phyloP scores from a whole-genome alignment of 768 basidiomycete species.

The Tulasnella calospora region DNA sequence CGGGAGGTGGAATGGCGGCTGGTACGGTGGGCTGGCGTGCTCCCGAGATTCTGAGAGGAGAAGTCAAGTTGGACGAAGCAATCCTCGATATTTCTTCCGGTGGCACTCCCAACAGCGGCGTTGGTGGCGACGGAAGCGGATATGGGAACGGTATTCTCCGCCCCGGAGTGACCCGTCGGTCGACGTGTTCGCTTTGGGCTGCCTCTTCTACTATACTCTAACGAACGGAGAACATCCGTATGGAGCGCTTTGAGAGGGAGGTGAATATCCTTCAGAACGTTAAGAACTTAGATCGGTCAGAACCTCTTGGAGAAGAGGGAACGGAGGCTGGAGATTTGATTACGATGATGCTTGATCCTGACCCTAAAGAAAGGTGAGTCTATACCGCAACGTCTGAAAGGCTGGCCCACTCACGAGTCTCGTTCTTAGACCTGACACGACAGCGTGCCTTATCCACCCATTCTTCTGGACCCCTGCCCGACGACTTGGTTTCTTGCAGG shows the following conservation, averaged over 20 bases:
- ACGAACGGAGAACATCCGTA: slow-evolving; percentile 90
- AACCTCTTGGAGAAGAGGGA: slow-evolving; percentile 87
- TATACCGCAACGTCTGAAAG: too few relatives aligned
- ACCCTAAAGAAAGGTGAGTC: slow-evolving; percentile 66
- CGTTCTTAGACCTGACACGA: slow-evolving; percentile 71
- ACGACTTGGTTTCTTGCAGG: slow-evolving; percentile 89
- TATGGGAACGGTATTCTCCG: slow-evolving; percentile 32
- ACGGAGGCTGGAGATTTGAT: slow-evolving; percentile 86
- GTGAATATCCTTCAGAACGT: slow-evolving; percentile 84
- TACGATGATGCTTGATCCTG: slow-evolving; percentile 65
- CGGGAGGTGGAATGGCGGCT: slow-evolving; percentile 67
- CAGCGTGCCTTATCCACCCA: slow-evolving; percentile 81
- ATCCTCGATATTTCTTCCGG: slow-evolving; percentile 57
- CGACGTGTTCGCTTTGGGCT: slow-evolving; percentile 94
- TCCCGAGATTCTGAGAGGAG: slow-evolving; percentile 85
- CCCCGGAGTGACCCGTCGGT: slow-evolving; percentile 66
- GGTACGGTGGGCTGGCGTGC: slow-evolving; percentile 98
- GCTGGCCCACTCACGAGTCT: too few relatives aligned
- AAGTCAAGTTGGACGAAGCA: slow-evolving; percentile 84
- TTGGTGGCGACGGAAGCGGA: slow-evolving; percentile 45
- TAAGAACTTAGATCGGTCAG: slow-evolving; percentile 64
- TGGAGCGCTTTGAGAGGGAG: slow-evolving; percentile 87
- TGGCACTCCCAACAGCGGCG: slow-evolving; percentile 47
- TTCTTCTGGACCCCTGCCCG: slow-evolving; percentile 93
- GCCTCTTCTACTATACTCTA: slow-evolving; percentile 88